phyloP scores from a whole-genome alignment of 2,329 filamentous ascomycete species.

The Boeremia exigua region DNA sequence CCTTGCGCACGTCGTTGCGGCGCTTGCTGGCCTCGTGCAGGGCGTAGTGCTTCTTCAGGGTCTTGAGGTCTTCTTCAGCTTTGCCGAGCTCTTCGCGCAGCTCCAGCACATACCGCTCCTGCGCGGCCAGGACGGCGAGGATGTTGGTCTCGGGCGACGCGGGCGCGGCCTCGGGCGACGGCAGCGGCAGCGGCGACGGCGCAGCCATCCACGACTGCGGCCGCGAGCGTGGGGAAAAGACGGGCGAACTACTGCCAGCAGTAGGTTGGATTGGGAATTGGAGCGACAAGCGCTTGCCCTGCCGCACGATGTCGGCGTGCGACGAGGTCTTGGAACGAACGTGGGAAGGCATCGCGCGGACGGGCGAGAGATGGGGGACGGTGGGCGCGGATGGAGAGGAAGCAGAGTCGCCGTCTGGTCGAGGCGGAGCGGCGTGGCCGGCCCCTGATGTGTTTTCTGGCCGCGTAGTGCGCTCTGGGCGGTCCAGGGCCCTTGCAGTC shows the following conservation, averaged over 20 bases:
- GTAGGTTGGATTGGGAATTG: conserved; percentile 56
- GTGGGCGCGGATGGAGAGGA: conserved; percentile 23
- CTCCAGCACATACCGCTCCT: conserved; percentile 90
- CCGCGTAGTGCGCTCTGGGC: conserved; percentile 31
- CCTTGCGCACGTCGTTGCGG: conserved; percentile 65
- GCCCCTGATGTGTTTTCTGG: conserved; percentile 28
- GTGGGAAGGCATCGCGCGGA: conserved; percentile 34
- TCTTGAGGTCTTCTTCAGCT: conserved; percentile 77
- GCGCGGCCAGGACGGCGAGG: conserved; percentile 87
- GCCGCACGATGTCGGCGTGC: conserved; percentile 42
- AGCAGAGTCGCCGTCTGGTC: conserved; percentile 20
- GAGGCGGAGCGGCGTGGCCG: conserved; percentile 15
- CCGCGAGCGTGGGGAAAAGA: conserved; percentile 42
- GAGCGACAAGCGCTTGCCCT: conserved; percentile 55
- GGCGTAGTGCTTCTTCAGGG: conserved; percentile 84
- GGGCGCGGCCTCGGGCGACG: conserved; percentile 33
- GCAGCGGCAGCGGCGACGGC: conserved; percentile 33
- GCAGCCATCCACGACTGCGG: conserved; percentile 49
- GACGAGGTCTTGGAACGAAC: conserved; percentile 44
- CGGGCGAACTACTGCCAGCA: conserved; percentile 40
- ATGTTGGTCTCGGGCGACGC: conserved; percentile 57
- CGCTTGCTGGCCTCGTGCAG: conserved; percentile 78
- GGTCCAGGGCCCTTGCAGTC: conserved; percentile 34
- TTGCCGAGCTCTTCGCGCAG: conserved; percentile 85
- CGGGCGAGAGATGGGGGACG: conserved; percentile 23